Evolutionary conservation across 768 basidiomycete genomes (phyloP).

Genomic region (Kwoniella shandongensis): DNA sequence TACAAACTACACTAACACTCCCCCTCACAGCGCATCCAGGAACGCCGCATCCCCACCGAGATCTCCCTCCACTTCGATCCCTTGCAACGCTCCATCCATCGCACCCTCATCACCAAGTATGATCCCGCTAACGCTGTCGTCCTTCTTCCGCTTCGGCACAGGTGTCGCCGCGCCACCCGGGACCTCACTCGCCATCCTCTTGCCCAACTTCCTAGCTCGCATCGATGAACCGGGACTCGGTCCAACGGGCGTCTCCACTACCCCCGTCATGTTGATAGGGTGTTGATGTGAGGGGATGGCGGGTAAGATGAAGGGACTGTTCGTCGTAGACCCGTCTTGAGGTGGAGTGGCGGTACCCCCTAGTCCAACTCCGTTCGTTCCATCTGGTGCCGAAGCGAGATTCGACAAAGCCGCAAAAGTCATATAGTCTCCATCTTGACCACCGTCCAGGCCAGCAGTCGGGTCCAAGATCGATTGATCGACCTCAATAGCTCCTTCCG

Average conservation of each 20-base stretch:
- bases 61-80: constrained; percentile 6
- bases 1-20: too few species aligned
- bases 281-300: too few species aligned
- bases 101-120: neutral
- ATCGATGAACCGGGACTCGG: constrained; percentile 25
- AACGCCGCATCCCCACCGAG: constrained; percentile 26
- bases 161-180: constrained; percentile 41
- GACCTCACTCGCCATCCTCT: constrained; percentile 22
- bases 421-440: constrained; percentile 5
- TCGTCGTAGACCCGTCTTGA: too few species aligned
- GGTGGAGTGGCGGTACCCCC: too few species aligned
- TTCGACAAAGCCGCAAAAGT: constrained; percentile 16
- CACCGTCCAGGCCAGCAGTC: neutral
- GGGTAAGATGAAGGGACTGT: too few species aligned
- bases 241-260: constrained; percentile 2
- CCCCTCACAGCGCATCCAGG: constrained; percentile 16
- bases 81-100: neutral
- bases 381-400: neutral
- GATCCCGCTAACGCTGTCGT: neutral
- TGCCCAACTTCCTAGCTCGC: constrained; percentile 34
- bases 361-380: too few species aligned
- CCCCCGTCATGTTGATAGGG: neutral
- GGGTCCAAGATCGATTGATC: constrained; percentile 12
- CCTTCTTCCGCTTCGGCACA: constrained; percentile 27
- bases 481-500: neutral